Percentiles rank a stretch among this genome's conserved stretches.
Conservation (phyloP, 163 green algal species). For the Chloromonas sp. region DNA sequence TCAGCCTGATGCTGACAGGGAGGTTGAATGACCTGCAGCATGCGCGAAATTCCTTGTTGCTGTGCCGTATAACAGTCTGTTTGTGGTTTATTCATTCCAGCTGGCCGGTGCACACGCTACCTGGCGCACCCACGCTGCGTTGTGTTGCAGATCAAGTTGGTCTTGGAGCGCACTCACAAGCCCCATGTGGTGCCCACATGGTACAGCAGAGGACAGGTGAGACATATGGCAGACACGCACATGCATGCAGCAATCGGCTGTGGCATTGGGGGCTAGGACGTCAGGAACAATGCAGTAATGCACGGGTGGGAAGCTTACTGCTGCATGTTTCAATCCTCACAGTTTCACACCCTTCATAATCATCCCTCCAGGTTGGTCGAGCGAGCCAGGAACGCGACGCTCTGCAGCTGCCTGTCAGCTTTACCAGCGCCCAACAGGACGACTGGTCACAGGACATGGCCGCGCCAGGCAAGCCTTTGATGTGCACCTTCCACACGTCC, state of each 20-base stretch:
- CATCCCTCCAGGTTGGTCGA: conserved; percentile 6
- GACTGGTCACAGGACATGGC: conserved; percentile 13
- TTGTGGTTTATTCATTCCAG: too few species aligned
- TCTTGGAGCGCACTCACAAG: conserved; percentile 29
- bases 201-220: conserved; percentile 30
- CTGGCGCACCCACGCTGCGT: too few species aligned
- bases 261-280: neutral
- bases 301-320: too few species aligned
- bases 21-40: too few species aligned
- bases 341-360: too few species aligned
- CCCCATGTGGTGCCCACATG: conserved; percentile 12
- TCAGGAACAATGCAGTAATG: too few species aligned
- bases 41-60: too few species aligned
- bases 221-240: neutral
- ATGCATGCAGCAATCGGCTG: neutral
- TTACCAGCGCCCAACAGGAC: conserved; percentile 11
- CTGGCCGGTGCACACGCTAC: too few species aligned
- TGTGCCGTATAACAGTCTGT: too few species aligned
- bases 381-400: conserved; percentile 17
- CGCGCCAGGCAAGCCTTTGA: neutral
- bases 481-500: conserved; percentile 11
- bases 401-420: conserved; percentile 42
- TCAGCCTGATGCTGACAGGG: too few species aligned
- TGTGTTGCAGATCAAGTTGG: conserved; percentile 29
- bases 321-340: too few species aligned